A percentile compares a stretch with the other conserved stretches of the same genome.
Evolutionary conservation across 495 filamentous ascomycete species (phyloP).

Genomic region (Penicillium pancosmium): DNA sequence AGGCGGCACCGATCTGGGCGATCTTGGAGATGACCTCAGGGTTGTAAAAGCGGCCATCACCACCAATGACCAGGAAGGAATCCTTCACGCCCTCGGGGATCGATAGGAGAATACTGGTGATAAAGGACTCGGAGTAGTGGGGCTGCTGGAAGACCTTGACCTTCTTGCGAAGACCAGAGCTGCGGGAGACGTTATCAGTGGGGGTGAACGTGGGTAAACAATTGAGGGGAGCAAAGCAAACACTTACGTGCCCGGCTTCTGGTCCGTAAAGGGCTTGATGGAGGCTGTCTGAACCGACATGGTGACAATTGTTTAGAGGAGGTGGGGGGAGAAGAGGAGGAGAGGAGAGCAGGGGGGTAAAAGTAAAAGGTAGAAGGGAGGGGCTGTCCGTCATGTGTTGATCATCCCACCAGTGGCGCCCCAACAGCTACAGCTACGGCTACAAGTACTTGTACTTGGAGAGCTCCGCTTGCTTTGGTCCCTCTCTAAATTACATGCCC

Average conservation of each 20-base stretch:
- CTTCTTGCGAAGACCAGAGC: constrained; percentile 97
- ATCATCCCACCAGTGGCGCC: constrained; percentile 25
- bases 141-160: constrained; percentile 95
- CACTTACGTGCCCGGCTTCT: constrained; percentile 99
- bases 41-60: constrained; percentile 97
- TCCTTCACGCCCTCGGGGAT: constrained; percentile 92
- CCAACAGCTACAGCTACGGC: background rate
- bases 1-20: constrained; percentile 94
- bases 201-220: constrained; percentile 5
- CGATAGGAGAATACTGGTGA: constrained; percentile 89
- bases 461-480: background rate
- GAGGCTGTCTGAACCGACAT: constrained; percentile 79
- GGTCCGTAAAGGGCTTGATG: constrained; percentile 82
- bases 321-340: constrained; percentile 15
- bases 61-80: constrained; percentile 92
- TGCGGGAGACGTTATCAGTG: constrained; percentile 43
- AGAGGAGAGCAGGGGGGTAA: background rate
- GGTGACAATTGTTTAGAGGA: constrained; percentile 15
- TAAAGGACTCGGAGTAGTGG: constrained; percentile 94
- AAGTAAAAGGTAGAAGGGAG: constrained; percentile 14
- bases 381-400: constrained; percentile 34
- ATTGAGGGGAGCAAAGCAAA: background rate
- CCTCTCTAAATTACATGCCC: background rate
- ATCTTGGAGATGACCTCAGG: constrained; percentile 94
- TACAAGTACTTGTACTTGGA: background rate